Conservation (phyloP, 257 asterid species). For the Anisodus acutangulus region DNA sequence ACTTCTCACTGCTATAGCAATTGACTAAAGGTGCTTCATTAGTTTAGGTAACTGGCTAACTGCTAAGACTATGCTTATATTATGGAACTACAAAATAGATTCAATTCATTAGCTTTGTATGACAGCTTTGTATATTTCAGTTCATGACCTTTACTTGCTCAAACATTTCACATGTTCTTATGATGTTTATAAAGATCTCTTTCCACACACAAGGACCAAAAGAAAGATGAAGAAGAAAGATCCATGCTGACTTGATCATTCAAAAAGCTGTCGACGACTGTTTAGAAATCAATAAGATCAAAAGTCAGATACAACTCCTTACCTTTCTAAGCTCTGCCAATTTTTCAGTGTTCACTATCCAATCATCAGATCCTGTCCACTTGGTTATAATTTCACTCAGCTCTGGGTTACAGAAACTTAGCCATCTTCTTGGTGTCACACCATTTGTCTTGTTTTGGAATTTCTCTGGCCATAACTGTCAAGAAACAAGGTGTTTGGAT, state of each 20-base stretch:
- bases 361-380: slow-evolving; percentile 74
- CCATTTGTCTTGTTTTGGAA: slow-evolving; percentile 90
- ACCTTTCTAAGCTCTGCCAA: slow-evolving; percentile 78
- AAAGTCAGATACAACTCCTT: slow-evolving; percentile 11
- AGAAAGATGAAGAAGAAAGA: neutral
- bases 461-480: slow-evolving; percentile 64
- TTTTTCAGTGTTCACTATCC: slow-evolving; percentile 72
- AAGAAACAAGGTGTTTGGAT: neutral
- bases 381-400: slow-evolving; percentile 66
- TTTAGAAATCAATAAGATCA: neutral
- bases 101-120: no score
- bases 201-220: neutral
- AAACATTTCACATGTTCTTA: neutral
- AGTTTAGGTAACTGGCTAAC: no score
- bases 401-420: slow-evolving; percentile 74
- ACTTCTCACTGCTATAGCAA: neutral
- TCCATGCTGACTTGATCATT: neutral
- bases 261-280: neutral
- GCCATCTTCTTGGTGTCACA: slow-evolving; percentile 91
- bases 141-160: neutral
- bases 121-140: no score
- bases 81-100: no score
- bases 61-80: no score
- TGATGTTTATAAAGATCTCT: neutral
- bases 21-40: neutral